These are phyloP conservation scores for Globisporangium paroecandrum DNA, from an alignment of 352 stramenopile species.

Conservation along the genomic window DNA sequence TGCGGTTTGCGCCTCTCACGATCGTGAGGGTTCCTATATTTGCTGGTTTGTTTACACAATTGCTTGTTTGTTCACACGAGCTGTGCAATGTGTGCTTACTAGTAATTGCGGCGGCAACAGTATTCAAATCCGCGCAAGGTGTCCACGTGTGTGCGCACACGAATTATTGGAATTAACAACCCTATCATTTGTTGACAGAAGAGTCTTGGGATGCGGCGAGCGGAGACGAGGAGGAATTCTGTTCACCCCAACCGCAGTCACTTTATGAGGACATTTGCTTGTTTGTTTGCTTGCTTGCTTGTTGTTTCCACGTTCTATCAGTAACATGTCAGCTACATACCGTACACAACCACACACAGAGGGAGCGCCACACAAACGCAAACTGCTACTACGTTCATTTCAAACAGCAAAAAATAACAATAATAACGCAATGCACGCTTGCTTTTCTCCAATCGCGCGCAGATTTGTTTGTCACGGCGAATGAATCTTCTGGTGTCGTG, in stretches of 20 bases:
- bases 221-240: background rate
- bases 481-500: background rate
- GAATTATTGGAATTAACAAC: background rate
- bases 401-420: background rate
- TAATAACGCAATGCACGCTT: background rate
- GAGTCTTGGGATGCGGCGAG: background rate
- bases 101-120: background rate
- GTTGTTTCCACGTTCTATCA: background rate
- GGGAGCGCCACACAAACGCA: background rate
- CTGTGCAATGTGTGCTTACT: background rate
- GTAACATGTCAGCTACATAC: background rate
- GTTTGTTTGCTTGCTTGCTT: too few relatives aligned
- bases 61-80: background rate
- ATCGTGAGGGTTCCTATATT: background rate
- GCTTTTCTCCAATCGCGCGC: background rate
- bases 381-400: background rate
- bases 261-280: background rate
- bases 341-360: too few relatives aligned
- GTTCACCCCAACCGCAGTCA: background rate
- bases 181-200: background rate
- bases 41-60: background rate
- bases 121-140: background rate
- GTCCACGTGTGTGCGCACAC: background rate
- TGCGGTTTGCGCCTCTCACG: background rate
- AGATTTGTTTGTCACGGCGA: background rate